phyloP scores from a whole-genome alignment of 352 stramenopile species.

The Phytophthora tubulina region DNA sequence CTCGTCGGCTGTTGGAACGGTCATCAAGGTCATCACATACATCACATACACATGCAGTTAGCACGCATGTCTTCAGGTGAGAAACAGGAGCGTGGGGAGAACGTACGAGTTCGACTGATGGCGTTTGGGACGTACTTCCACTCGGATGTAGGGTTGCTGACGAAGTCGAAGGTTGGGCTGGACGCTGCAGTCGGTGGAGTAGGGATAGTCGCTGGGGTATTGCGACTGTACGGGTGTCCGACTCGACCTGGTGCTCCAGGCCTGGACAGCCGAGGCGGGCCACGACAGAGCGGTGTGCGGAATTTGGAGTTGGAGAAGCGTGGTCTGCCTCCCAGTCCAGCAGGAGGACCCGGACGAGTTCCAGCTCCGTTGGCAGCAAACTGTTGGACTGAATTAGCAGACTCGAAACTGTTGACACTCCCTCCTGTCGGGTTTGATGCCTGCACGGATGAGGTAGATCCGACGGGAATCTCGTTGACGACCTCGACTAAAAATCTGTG shows the following conservation, averaged over 20 bases:
- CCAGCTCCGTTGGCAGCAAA: background rate
- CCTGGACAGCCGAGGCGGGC: constrained; percentile 27
- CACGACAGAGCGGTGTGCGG: constrained; percentile 33
- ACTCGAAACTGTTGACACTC: constrained; percentile 11
- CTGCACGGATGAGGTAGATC: constrained; percentile 11
- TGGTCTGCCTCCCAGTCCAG: constrained; percentile 19
- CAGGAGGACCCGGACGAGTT: background rate
- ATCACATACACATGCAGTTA: constrained; percentile 1
- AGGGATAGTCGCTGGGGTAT: background rate
- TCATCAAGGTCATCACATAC: constrained; percentile 8
- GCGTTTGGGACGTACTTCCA: constrained; percentile 65
- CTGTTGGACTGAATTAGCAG: constrained; percentile 2
- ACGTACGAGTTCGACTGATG: constrained; percentile 60
- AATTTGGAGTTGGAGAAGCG: constrained; percentile 45
- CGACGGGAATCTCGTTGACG: constrained; percentile 66
- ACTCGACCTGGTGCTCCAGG: constrained; percentile 12
- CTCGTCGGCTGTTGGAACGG: constrained; percentile 53
- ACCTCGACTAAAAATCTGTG: constrained; percentile 79
- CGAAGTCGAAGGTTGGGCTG: constrained; percentile 59
- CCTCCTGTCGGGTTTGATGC: constrained; percentile 3
- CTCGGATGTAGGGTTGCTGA: constrained; percentile 63
- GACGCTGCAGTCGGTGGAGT: constrained; percentile 3
- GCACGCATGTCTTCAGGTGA: background rate
- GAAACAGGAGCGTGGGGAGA: background rate
- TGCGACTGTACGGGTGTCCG: constrained; percentile 30